Base-by-base conservation (phyloP, 441 rosid species). In the Melastoma candidum region DNA sequence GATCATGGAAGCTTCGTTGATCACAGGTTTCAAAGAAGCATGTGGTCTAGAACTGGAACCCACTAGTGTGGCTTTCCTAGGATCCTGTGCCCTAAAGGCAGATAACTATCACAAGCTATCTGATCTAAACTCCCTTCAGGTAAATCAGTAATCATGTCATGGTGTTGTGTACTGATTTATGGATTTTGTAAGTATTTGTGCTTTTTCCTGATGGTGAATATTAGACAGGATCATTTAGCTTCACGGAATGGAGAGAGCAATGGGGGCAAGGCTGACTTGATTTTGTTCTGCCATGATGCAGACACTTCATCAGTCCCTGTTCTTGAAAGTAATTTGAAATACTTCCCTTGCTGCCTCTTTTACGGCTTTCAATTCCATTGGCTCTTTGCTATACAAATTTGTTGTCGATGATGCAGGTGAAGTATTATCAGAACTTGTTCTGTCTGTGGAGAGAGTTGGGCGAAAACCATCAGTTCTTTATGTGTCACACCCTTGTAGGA, bases 381-480 rank as follows among this genome's bases (percentile, higher is more conserved):
- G 11, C 12, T 41, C 46, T 1, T 8, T 26, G 12, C 44, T 11
- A 48, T 12, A 27, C 51, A 8, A 2, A 27, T 46, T 8, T 13
- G 56, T 46, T 14, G 59, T 61, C 46, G 58, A 57, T 29, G 62
- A 1, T 74, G 73, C 76, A 90, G 95, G 80, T 54, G 82, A 84
- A 63, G 68, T 72, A 66, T 66, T 88, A 69, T 69, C 82, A 1
- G 81, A 81, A 63, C 83, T 92, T 57, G 69, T 85, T 71, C 69
- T 50, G 61, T 79, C 84, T 25, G 72, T 84, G 66, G 94, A 82
- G 71, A 58, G 67, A 51, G 63, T 80, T 4, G 92, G 82, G 64
- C 77, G 74, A 53, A 85, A 77, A 60, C 88, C 84, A 62, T 64
- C 83, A 44, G 84, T 84, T 47, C 85, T 92, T 17, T 92, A 88